Evolutionary conservation across 768 basidiomycete genomes (phyloP), one percentile per base, ranked within the genome.

Genomic region (Solioccasus polychromus): DNA sequence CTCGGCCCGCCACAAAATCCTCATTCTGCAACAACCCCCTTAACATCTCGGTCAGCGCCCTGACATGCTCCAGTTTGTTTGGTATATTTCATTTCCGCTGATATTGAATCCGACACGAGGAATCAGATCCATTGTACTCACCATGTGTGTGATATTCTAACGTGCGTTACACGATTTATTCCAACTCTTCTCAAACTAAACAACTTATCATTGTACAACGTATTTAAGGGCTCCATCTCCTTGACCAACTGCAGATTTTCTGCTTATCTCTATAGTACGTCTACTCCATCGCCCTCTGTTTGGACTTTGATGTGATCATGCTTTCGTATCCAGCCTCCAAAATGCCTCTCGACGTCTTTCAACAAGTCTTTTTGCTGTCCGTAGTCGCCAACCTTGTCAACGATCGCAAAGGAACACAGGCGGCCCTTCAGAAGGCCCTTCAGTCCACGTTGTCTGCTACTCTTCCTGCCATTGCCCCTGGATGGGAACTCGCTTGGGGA

Each of bases 351-450:
- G 46, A 60, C 30, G 38, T 50, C 28, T 53, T 53, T 28, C 54
- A 60, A 40, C 45, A 60, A 24, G 44, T 47, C 17, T 45, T 44
- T 20, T 20, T 14, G 2, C 29, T 60, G 24, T 60, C 58, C 12
- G 6, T 43, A 11, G 8, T 25, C 9, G 26, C 50, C 34, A 42
- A 44, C 28, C 1, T 18, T 4, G 42, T 52, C 50, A 45, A 39
- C 12, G 10, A n/a, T 17, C 1, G 4, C 7, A 39, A 47, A n/a
- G 43, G 35, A 18, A 36, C 22, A 4, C 40, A 42, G 22, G 3
- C 23, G 8, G 9, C 7, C 29, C 42, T 55, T 22, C 47, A 47
- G 31, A 5, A 14, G 10, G 8, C 15, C 14, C 40, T 56, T 31
- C 20, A 31, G n/a, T 3, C 11, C 3, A 7, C 2, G 10, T 25